Conservation (phyloP, 805 yeast genomes). For the Nakazawaea peltata region DNA sequence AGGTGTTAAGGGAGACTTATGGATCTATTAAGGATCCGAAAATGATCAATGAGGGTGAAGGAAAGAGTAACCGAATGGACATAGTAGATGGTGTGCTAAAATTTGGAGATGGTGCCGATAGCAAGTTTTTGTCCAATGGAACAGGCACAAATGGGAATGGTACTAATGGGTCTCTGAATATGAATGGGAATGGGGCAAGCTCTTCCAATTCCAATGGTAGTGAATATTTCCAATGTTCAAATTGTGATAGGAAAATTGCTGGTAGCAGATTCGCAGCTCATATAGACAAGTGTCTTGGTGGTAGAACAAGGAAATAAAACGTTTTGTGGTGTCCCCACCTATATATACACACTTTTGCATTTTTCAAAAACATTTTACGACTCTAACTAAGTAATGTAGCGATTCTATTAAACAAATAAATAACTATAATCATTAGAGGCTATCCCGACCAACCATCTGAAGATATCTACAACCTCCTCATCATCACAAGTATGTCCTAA, state of each 20-base stretch:
- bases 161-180: constrained; percentile 5
- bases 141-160: constrained; percentile 7
- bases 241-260: constrained; percentile 81
- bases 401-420: not conserved
- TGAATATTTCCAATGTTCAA: constrained; percentile 65
- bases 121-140: constrained; percentile 5
- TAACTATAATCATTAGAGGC: not conserved
- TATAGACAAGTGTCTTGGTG: constrained; percentile 80
- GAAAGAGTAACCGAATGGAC: constrained; percentile 22
- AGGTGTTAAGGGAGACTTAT: constrained; percentile 20
- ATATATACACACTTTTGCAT: no score
- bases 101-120: not conserved
- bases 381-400: not conserved
- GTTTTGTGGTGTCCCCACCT: no score
- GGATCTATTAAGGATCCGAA: constrained; percentile 21
- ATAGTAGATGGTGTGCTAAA: constrained; percentile 12
- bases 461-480: constrained; percentile 9
- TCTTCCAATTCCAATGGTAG: not conserved
- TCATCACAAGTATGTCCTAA: constrained; percentile 10
- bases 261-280: constrained; percentile 93
- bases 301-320: constrained; percentile 42
- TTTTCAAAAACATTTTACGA: no score
- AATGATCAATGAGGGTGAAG: constrained; percentile 19
- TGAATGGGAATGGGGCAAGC: not conserved
- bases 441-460: constrained; percentile 10